Evolutionary conservation across 2,329 filamentous ascomycete species (phyloP), one percentile per base, ranked within the genome.

Genomic region (Aureobasidium sp.): DNA sequence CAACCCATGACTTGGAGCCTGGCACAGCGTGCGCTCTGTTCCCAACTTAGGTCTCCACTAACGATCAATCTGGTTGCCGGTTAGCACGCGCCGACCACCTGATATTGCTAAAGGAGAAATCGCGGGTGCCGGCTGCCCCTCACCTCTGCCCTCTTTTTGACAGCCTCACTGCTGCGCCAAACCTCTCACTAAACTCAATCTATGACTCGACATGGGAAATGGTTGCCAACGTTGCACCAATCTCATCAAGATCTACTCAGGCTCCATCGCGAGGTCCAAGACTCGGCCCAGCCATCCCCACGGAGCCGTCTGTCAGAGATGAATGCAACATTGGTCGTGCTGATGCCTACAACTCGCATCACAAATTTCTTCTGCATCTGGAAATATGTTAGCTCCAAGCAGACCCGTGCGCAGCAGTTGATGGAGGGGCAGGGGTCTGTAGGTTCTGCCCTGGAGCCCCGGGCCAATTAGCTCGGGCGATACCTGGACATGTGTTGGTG

Each of bases 371-470:
- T 39, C 36, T 60, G 57, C 45, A 60, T 56, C 39, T 62, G 25
- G 51, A 62, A 31, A 31, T 47, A 62, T 56, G 60, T 60, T 49
- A 56, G 49, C 60, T 55, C n/a, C 49, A 39, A 39, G 31, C 48
- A 39, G 41, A 48, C 39, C 60, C 60, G 60, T 62, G 60, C 57
- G 36, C 45, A 42, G 44, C 45, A 42, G 44, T 42, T 49, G 20
- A 62, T 62, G 42, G 60, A 60, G 49, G 60, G 51, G 60, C 60
- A 62, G 60, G 60, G 60, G 60, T 56, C 60, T 22, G 48, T 57
- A 62, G 25, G 44, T 58, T 55, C 45, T 51, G 41, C 49, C 52
- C 42, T 51, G 49, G 52, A 58, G 36, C 61, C 52, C 51, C 51
- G 51, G 47, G 61, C 52, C 52, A 58, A 62, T 62, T 55, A 48